These are phyloP conservation scores for Helianthus tuberosus DNA, from an alignment of 129 eudicot species.

Conservation along the genomic window DNA sequence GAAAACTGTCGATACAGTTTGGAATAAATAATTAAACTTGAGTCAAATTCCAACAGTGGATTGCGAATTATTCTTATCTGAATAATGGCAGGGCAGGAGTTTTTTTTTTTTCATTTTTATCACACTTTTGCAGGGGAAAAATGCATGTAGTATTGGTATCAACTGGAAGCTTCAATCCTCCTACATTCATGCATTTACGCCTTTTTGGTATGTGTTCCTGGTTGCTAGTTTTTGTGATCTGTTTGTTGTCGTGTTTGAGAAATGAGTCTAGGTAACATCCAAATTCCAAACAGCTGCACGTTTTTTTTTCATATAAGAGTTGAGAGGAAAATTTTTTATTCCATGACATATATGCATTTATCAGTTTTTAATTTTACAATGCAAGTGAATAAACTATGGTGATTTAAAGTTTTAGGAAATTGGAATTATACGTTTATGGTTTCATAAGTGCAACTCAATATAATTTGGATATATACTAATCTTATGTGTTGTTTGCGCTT, in stretches of 20 bases:
- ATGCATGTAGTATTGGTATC: conserved; percentile 67
- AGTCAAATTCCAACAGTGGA: not conserved
- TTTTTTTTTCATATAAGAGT: not conserved
- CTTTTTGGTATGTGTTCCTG: conserved; percentile 72
- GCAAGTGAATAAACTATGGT: not conserved
- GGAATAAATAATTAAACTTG: not conserved
- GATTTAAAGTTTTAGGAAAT: conserved; percentile 1
- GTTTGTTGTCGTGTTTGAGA: conserved; percentile 4
- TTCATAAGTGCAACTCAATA: conserved; percentile 1
- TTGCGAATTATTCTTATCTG: not conserved
- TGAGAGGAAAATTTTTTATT: not conserved
- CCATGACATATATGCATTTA: not conserved
- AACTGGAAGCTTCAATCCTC: conserved; percentile 97
- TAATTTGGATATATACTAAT: not conserved
- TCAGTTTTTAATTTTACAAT: not conserved
- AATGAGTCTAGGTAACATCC: not conserved
- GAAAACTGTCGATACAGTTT: not conserved
- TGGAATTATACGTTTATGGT: not conserved
- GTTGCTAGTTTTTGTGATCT: not conserved
- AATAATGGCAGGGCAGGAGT: not conserved
- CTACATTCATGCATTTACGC: conserved; percentile 94
- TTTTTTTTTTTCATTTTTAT: conserved; percentile 12
- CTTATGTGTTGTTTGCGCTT: conserved; percentile 23
- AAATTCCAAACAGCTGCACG: not conserved
- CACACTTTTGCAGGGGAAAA: conserved; percentile 43